Conservation (phyloP, 768 basidiomycete genomes). For the Coprinopsis strossmayeri region DNA sequence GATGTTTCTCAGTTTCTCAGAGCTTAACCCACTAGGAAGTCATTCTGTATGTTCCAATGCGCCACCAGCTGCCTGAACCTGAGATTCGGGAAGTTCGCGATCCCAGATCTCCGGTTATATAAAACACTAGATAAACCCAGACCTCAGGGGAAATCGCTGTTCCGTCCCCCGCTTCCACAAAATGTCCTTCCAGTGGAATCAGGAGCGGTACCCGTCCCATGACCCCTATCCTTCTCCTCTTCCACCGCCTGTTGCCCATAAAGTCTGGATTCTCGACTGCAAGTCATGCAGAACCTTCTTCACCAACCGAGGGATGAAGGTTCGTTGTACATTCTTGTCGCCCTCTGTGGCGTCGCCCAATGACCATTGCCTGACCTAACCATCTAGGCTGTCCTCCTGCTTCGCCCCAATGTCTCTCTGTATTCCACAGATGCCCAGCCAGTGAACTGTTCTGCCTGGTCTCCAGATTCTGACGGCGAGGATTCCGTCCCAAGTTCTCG, state of each 20-base stretch:
- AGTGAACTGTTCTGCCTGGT: slow-evolving; percentile 65
- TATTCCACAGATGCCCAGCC: slow-evolving; percentile 81
- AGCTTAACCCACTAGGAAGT: slow-evolving; percentile 3
- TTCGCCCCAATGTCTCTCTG: slow-evolving; percentile 74
- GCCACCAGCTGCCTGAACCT: slow-evolving; percentile 8
- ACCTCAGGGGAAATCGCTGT: neutral
- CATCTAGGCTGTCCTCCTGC: slow-evolving; percentile 72
- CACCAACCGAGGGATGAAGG: slow-evolving; percentile 85
- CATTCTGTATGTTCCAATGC: slow-evolving; percentile 1
- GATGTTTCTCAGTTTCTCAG: slow-evolving; percentile 2
- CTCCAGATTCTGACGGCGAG: slow-evolving; percentile 38
- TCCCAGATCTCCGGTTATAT: slow-evolving; percentile 9
- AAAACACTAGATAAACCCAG: slow-evolving; percentile 2
- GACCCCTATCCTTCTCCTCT: slow-evolving; percentile 37
- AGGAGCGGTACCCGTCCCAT: slow-evolving; percentile 27
- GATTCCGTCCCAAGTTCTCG: slow-evolving; percentile 30
- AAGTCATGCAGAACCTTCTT: slow-evolving; percentile 66
- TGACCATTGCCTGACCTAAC: neutral
- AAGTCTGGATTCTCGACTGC: slow-evolving; percentile 81
- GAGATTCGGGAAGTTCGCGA: slow-evolving; percentile 6
- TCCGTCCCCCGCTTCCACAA: neutral
- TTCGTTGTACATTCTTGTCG: slow-evolving; percentile 16
- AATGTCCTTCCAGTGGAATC: slow-evolving; percentile 19
- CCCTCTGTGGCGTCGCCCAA: neutral
- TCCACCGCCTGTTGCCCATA: slow-evolving; percentile 48